Evolutionary conservation across 148 eudicot species (phyloP).

Genomic region (Persicaria tinctoria): DNA sequence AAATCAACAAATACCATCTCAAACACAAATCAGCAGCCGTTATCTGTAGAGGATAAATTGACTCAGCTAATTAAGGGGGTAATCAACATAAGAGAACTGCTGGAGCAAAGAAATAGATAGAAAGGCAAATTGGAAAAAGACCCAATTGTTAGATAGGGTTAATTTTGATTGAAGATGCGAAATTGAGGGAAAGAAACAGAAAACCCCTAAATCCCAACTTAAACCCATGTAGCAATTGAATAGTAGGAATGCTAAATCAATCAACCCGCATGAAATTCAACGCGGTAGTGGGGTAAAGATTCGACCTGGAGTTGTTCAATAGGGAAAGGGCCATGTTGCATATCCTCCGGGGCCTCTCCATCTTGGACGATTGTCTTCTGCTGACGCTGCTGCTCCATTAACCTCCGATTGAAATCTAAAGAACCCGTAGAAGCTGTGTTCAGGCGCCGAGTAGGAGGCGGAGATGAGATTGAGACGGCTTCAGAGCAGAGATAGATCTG

Average conservation of each 20-base stretch:
- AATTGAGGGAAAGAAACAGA: neutral
- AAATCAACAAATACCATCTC: neutral
- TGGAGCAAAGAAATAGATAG: neutral
- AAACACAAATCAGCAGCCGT: neutral
- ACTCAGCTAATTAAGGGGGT: neutral
- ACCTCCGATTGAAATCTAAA: conserved; percentile 1
- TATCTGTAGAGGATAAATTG: neutral
- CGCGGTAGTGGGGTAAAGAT: neutral
- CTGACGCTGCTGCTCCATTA: conserved; percentile 47
- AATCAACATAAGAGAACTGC: neutral
- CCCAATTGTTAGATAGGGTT: neutral
- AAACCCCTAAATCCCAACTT: neutral
- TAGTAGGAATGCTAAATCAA: neutral
- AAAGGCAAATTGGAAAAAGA: neutral
- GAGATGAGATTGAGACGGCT: no score
- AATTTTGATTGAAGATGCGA: conserved; percentile 6
- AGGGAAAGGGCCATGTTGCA: conserved; percentile 81
- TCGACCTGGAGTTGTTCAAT: conserved; percentile 79
- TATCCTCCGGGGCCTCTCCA: conserved; percentile 44
- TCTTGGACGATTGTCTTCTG: conserved; percentile 39
- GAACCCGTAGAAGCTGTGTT: neutral
- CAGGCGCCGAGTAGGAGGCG: no score
- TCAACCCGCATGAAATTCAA: conserved; percentile 8
- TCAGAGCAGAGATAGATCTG: no score
- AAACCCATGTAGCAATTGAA: neutral